Evolutionary conservation across 345 rosid genomes (phyloP), one percentile per base, ranked within the genome.

Genomic region (Carallia pectinifolia): DNA sequence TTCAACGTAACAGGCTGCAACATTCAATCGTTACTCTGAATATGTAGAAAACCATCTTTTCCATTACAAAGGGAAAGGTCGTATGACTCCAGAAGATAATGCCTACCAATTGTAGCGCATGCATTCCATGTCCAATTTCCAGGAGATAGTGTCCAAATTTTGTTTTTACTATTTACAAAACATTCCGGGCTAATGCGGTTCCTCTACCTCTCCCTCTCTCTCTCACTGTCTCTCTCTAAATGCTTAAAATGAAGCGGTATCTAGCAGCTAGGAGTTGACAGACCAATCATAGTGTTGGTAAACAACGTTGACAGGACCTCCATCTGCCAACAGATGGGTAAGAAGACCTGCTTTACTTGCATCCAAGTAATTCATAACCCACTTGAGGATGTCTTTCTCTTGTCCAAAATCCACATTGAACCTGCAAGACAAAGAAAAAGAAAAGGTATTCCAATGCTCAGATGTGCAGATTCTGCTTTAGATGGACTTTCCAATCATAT

Each of bases 271-370:
- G 13, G 75, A 81, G 80, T 89, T 91, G 39, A 87, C 74, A 61
- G 97, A 85, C 97, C 97, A 90, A 66, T 91, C 96, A 67, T 84
- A 95, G 34, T 86, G 74, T 67, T 86, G 96, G 79, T 90, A 91
- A 8, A 83, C 83, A 34, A 90, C 76, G 48, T 79, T 70, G 58
- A 94, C 58, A 12, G 91, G 83, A n/a, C 91, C 82, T 8, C 88
- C 92, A 69, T 89, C 96, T 62, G 78, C 76, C 67, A 87, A 70
- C 36, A 94, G 89, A 83, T 90, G 95, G 0, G 87, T 90, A 73
- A 90, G 76, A 60, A 88, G 90, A 47, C 97, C 93, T 6, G 93
- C 81, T 65, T 80, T 84, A 0, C 79, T 86, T 62, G 90, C 85
- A 73, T 95, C 97, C 81, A 90, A 62, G 79, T 86, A 92, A 64